Conservation (phyloP, 2,329 filamentous ascomycete genomes). For the Fusarium praegraminearum region DNA sequence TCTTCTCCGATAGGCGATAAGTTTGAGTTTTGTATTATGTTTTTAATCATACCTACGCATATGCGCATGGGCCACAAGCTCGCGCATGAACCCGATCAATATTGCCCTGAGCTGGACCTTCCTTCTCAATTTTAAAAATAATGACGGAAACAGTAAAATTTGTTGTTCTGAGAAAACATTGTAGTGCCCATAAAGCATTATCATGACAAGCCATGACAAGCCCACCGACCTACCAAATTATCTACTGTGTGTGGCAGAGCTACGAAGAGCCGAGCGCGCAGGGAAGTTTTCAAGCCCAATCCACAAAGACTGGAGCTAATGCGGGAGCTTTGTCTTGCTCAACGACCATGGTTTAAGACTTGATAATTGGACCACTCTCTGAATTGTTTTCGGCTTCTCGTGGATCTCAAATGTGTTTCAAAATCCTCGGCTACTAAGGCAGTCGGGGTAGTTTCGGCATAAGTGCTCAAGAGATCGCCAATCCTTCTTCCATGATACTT, state of each 20-base stretch:
- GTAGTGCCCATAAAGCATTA: neutral
- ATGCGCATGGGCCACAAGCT: neutral
- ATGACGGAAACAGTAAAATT: neutral
- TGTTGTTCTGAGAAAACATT: neutral
- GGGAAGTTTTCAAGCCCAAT: neutral
- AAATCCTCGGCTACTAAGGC: conserved; percentile 4
- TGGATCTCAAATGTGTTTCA: conserved; percentile 1
- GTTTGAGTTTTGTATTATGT: neutral
- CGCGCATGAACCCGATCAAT: neutral
- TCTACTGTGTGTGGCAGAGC: neutral
- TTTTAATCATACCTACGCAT: neutral
- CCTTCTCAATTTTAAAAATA: neutral
- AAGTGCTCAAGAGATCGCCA: conserved; percentile 8
- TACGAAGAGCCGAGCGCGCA: neutral
- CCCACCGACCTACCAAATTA: neutral
- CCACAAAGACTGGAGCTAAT: neutral
- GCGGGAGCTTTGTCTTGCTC: conserved; percentile 3
- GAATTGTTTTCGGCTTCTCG: conserved; percentile 34
- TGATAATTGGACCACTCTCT: neutral
- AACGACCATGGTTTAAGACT: neutral
- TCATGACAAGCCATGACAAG: conserved; percentile 14
- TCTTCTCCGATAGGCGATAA: neutral
- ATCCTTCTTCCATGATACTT: neutral
- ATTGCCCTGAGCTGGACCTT: neutral
- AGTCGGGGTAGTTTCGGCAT: conserved; percentile 47